Conservation (phyloP, 164 flowering plant genomes). For the Tetracentron sinense region DNA sequence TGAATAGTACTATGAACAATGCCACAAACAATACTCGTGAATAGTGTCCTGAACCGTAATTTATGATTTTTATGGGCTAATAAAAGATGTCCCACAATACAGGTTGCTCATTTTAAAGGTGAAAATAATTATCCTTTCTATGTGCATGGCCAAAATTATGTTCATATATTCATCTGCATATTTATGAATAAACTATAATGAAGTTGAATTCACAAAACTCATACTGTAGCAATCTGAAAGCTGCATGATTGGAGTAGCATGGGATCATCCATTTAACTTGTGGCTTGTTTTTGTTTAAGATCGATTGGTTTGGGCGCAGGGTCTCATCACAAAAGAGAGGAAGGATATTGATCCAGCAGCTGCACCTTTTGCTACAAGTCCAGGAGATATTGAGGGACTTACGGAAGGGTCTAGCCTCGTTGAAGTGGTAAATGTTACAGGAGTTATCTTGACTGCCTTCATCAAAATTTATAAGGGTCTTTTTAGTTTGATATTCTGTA, state of each 20-base stretch:
- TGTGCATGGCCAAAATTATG: not conserved
- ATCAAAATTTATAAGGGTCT: not conserved
- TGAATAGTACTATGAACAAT: too few species aligned
- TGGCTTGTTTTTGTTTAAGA: slow-evolving; percentile 5
- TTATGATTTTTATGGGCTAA: too few species aligned
- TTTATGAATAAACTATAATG: not conserved
- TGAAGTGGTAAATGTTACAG: slow-evolving; percentile 72
- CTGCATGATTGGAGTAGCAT: not conserved
- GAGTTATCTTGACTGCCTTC: not conserved
- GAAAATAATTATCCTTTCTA: not conserved
- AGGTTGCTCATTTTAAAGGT: not conserved
- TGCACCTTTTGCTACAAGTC: slow-evolving; percentile 69
- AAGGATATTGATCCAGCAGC: slow-evolving; percentile 81
- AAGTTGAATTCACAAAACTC: too few species aligned
- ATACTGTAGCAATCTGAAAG: not conserved
- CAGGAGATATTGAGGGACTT: slow-evolving; percentile 63
- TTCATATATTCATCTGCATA: not conserved
- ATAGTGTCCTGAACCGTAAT: too few species aligned
- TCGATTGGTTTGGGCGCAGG: slow-evolving; percentile 44
- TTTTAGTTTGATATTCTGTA: not conserved
- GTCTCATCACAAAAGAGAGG: slow-evolving; percentile 83
- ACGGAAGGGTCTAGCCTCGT: slow-evolving; percentile 76
- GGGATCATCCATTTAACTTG: not conserved
- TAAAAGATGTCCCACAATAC: too few species aligned
- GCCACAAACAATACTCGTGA: too few species aligned